phyloP scores from a whole-genome alignment of 106 monocot genomes.

The Agapanthus africanus region DNA sequence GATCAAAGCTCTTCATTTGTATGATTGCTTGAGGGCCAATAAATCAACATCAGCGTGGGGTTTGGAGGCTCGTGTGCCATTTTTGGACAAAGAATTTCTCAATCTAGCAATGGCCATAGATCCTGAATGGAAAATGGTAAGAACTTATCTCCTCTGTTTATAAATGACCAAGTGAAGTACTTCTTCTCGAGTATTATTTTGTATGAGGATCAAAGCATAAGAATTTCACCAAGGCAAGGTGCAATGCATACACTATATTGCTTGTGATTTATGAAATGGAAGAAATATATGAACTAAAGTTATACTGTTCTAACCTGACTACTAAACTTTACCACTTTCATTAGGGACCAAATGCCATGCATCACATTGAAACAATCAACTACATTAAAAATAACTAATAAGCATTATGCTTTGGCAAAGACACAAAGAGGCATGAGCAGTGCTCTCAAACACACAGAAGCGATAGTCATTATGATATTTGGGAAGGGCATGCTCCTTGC shows the following conservation, averaged over 20 bases:
- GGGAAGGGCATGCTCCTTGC: no score
- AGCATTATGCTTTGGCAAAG: no score
- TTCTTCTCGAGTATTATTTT: neutral
- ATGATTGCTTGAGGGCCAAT: slow-evolving; percentile 77
- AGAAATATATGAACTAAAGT: neutral
- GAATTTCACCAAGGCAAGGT: neutral
- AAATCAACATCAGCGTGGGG: slow-evolving; percentile 71
- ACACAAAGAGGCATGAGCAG: no score
- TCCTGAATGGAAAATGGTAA: slow-evolving; percentile 75
- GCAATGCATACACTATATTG: neutral
- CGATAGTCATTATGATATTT: no score
- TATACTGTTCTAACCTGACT: neutral
- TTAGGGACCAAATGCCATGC: neutral
- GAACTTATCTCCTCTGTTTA: neutral
- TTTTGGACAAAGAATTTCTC: slow-evolving; percentile 59
- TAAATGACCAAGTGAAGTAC: neutral
- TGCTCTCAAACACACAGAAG: no score
- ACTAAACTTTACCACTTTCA: neutral
- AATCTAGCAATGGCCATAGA: slow-evolving; percentile 61
- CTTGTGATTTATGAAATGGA: neutral
- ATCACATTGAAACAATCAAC: neutral
- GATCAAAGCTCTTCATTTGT: slow-evolving; percentile 64
- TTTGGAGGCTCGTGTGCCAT: slow-evolving; percentile 65
- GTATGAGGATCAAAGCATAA: neutral
- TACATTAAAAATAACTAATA: no score